These are phyloP conservation scores for Microbotryum lychnidis-dioicae DNA, from an alignment of 1,284 basidiomycete species.

Conservation along the genomic window DNA sequence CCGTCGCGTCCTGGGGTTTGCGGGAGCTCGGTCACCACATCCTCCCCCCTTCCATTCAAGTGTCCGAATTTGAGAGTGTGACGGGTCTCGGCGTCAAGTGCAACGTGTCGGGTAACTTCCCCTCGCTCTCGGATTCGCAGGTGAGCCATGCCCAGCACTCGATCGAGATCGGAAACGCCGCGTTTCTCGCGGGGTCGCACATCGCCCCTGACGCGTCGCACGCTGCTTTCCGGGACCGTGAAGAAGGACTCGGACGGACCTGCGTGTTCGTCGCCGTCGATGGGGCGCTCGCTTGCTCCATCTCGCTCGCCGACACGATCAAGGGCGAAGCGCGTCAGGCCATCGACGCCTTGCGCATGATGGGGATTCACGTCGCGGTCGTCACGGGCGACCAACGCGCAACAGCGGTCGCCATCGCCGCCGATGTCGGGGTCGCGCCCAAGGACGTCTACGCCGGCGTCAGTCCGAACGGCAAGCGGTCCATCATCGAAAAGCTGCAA, in stretches of 20 bases:
- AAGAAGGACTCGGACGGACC: slow-evolving; percentile 65
- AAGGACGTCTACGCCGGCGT: slow-evolving; percentile 79
- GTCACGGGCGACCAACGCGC: slow-evolving; percentile 79
- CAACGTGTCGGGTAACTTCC: slow-evolving; percentile 36
- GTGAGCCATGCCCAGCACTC: slow-evolving; percentile 14
- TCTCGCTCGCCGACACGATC: slow-evolving; percentile 74
- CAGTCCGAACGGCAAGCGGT: slow-evolving; percentile 86
- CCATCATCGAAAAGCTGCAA: slow-evolving; percentile 69
- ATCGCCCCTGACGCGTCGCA: slow-evolving; percentile 52
- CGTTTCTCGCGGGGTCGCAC: slow-evolving; percentile 52
- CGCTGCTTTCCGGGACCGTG: slow-evolving; percentile 55
- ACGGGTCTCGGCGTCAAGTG: slow-evolving; percentile 78
- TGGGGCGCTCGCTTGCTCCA: slow-evolving; percentile 32
- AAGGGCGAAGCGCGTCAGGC: slow-evolving; percentile 75
- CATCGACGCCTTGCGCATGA: slow-evolving; percentile 63
- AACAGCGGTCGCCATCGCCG: slow-evolving; percentile 77
- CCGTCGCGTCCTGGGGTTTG: slow-evolving; percentile 72
- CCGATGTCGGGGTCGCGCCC: slow-evolving; percentile 70
- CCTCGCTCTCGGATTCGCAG: slow-evolving; percentile 40
- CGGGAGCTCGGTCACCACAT: slow-evolving; percentile 51
- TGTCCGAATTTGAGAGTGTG: slow-evolving; percentile 64
- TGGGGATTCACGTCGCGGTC: slow-evolving; percentile 85
- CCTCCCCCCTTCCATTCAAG: slow-evolving; percentile 45
- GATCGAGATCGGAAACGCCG: slow-evolving; percentile 65
- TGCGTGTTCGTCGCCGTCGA: slow-evolving; percentile 71